Base-by-base conservation (phyloP, 2,329 filamentous ascomycete species). In the Colletotrichum navitas region DNA sequence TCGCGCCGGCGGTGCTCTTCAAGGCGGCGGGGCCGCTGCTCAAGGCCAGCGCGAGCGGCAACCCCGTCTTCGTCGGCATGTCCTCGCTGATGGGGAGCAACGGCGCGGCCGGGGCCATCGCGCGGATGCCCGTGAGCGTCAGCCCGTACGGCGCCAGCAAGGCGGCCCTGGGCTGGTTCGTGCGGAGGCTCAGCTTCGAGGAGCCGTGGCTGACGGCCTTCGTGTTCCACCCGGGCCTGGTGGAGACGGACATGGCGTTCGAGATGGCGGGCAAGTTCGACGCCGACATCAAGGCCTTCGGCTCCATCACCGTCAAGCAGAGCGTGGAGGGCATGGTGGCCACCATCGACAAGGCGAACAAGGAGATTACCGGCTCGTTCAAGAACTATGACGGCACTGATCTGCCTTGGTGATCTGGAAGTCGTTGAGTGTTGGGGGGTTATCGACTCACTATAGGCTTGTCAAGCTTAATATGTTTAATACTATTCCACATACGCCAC, bases 21-120 rank as follows among this genome's bases (percentile, higher is more conserved):
- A 75, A 76, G 63, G 79, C 79, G 18, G 60, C 74, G 8, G 69
- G 68, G n/a, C 74, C 78, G 0, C 72, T 83, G 2, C 75, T 83
- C 4, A 68, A 71, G 29, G 73, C 24, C 26, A 58, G 47, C 58
- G 68, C 8, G 29, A 32, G 21, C 41, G 41, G 16, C 39, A 68
- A 55, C 65, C 75, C 76, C 47, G 76, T 77, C 49, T 80, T 80
- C 65, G 67, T 77, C 5, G 75, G 75, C 32, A 73, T 79, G 12
- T 76, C 75, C 3, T 76, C 77, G 1, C 61, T 56, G 0, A 56
- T 79, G 0, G 77, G 76, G 0, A 76, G 76, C 36, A 76, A 78
- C 6, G 66, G 39, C 5, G 4, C 24, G 4, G 65, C 67, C 32
- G 66, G 47, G 32, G 21, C 0, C 7, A 3, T 64, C 12, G 11